A percentile compares a stretch with the other conserved stretches of the same genome.
Evolutionary conservation across 1,139 yeast species (phyloP).

Genomic region (Schwanniomyces etchellsii): DNA sequence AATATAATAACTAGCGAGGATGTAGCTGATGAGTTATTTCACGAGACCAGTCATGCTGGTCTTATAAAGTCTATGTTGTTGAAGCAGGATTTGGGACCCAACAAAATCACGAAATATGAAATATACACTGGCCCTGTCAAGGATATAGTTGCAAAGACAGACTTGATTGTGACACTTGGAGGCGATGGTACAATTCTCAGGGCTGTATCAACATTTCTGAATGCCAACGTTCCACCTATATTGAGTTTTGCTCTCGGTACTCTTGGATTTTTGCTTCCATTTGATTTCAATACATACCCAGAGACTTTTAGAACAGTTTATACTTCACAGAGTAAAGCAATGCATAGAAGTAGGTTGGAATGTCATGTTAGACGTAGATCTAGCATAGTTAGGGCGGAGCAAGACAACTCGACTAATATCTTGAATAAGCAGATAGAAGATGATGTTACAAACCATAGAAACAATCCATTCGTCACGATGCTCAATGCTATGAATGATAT

Average conservation of each 20-base stretch:
- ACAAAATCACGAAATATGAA: constrained; percentile 2
- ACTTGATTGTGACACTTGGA: constrained; percentile 78
- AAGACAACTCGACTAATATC: not conserved
- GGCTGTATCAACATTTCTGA: constrained; percentile 62
- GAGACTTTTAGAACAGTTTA: constrained; percentile 64
- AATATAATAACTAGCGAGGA: constrained; percentile 75
- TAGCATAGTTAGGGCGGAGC: not conserved
- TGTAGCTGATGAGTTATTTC: constrained; percentile 65
- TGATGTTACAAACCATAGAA: no score
- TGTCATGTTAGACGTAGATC: constrained; percentile 53
- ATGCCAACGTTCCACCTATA: constrained; percentile 77
- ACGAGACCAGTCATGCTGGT: constrained; percentile 17
- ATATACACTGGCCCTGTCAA: constrained; percentile 52
- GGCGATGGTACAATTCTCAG: constrained; percentile 93
- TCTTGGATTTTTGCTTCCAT: constrained; percentile 83
- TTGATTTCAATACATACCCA: constrained; percentile 59
- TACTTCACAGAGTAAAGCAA: constrained; percentile 60
- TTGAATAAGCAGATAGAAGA: constrained; percentile 1
- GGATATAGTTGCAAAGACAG: constrained; percentile 56
- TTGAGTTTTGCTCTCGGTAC: constrained; percentile 89
- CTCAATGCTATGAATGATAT: constrained; percentile 89
- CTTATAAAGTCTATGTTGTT: constrained; percentile 8
- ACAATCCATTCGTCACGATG: constrained; percentile 10
- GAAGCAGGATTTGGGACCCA: constrained; percentile 2
- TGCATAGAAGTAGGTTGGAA: constrained; percentile 72